phyloP scores from a whole-genome alignment of 257 asterid genomes.

The Solanum arcanum region DNA sequence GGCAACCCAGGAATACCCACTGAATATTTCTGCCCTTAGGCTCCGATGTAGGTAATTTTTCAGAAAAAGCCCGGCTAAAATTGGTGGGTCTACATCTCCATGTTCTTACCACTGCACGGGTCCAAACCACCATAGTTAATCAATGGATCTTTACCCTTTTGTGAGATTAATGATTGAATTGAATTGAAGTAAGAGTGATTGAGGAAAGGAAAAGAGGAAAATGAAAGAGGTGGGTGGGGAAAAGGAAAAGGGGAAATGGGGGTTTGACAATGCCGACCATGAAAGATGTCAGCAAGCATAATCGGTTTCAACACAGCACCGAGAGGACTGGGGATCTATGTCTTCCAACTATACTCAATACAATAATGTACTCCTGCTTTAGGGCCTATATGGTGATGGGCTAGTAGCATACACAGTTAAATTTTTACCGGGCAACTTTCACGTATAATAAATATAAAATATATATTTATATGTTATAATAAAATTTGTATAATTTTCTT shows the following conservation, averaged over 20 bases:
- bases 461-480: too few species aligned
- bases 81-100: constrained; percentile 10
- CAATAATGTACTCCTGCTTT: too few species aligned
- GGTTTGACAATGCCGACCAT: neutral
- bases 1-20: constrained; percentile 96
- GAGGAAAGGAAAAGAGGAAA: neutral
- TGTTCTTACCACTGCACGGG: constrained; percentile 36
- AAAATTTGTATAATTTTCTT: too few species aligned
- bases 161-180: neutral
- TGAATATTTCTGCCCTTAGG: constrained; percentile 53
- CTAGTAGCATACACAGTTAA: too few species aligned
- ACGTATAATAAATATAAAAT: too few species aligned
- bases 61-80: constrained; percentile 28
- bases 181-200: neutral
- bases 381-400: too few species aligned
- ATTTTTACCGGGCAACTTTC: too few species aligned
- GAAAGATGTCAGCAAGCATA: neutral
- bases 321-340: neutral
- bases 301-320: neutral
- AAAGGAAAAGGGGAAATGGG: neutral
- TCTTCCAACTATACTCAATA: neutral
- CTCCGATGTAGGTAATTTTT: neutral
- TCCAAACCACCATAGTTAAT: constrained; percentile 55
- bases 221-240: neutral
- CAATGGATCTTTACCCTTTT: neutral